Conservation (phyloP, 176 grass and related monocot genomes). For the Aegilops bicornis region DNA sequence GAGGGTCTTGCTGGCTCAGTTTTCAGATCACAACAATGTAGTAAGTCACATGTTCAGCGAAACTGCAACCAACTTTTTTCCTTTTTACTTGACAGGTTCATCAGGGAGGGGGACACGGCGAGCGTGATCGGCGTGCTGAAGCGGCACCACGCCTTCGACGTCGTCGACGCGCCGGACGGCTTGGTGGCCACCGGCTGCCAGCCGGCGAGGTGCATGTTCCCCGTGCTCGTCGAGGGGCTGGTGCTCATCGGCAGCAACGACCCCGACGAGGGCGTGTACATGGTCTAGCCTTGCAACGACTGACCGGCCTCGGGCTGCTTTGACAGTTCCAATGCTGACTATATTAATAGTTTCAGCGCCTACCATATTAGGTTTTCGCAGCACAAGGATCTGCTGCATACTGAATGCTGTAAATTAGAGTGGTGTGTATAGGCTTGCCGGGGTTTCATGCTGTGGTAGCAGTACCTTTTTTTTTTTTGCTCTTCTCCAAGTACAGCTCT, state of each 20-base stretch:
- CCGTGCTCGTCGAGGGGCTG: constrained; percentile 67
- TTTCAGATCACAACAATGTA: too few relatives aligned
- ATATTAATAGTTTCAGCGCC: not conserved
- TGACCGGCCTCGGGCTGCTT: not conserved
- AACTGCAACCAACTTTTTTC: not conserved
- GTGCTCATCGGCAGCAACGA: constrained; percentile 62
- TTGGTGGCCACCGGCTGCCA: constrained; percentile 55
- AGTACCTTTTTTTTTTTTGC: not conserved
- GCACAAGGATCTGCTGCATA: not conserved
- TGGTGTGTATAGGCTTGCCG: not conserved
- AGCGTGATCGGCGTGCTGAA: constrained; percentile 81
- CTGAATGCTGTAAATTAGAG: not conserved
- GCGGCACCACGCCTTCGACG: constrained; percentile 59
- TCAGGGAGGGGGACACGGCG: constrained; percentile 74
- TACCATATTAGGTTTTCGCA: not conserved
- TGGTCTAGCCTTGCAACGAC: constrained; percentile 35
- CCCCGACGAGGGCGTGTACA: constrained; percentile 55
- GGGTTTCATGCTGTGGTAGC: not conserved
- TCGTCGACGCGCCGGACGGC: constrained; percentile 50
- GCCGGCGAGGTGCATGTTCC: constrained; percentile 73
- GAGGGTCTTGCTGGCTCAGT: not conserved
- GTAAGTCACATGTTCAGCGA: not conserved
- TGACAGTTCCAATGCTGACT: not conserved
- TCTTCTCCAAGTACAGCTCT: not conserved
- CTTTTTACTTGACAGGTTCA: constrained; percentile 40